Base-by-base conservation (phyloP, 352 stramenopile genomes). In the Phytophthora pseudosyringae region DNA sequence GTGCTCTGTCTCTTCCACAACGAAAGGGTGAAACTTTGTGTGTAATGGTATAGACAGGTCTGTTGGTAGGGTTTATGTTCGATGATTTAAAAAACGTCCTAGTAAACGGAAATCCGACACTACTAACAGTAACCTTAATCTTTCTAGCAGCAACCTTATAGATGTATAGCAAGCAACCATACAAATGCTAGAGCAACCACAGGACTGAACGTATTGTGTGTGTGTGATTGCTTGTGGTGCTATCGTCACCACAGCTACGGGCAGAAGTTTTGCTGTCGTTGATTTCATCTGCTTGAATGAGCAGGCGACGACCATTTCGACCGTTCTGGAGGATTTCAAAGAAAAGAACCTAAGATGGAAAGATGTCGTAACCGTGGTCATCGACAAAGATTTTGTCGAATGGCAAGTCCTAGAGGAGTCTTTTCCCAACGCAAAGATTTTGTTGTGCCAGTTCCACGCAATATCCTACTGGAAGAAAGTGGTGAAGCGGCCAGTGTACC, bases 381-480 rank as follows among this genome's bases (percentile, higher is more conserved):
- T 45, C 10, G 5, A 45, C 5, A 57, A 47, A n/a, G 8, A n/a
- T 3, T 31, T 31, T 2, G 13, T n/a, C 1, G 21, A 32, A 16
- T 45, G 16, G 16, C 15, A 21, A 0, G n/a, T 45, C 13, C 5
- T 32, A 3, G 26, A 47, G 41, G 16, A 32, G 18, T 6, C 16
- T 5, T 70, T 74, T 26, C 51, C 64, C 0, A n/a, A 28, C 0
- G 40, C 49, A 6, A 67, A 59, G 4, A 33, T 69, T 0, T 18
- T 66, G 8, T n/a, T 73, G 0, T 71, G 55, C 12, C 59, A 73
- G 31, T 74, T 62, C 18, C 64, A 71, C 15, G 46, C 38, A 8
- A 56, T 71, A 13, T 38, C 35, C 4, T 69, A 63, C 25, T 60
- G 45, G 51, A 35, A 59, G 9, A 75, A 71, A 29, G 15, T 65